Percentiles rank a stretch among this genome's conserved stretches.
Evolutionary conservation across 495 filamentous ascomycete species (phyloP).

Genomic region (Cudoniella acicularis): DNA sequence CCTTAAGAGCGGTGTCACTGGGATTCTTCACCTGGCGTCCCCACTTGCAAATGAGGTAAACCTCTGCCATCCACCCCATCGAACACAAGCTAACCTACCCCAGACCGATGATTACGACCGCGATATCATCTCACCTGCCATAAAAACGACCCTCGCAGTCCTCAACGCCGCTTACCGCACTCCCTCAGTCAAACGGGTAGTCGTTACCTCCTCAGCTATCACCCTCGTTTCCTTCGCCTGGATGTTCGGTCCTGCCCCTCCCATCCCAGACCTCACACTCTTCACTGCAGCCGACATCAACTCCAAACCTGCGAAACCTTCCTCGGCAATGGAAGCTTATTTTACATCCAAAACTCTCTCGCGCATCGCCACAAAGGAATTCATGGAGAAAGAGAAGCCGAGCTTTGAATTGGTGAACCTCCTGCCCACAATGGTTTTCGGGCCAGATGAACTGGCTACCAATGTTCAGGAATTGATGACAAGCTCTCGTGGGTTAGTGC

Average conservation of each 20-base stretch:
- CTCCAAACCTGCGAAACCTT: constrained; percentile 7
- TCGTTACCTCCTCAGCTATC: constrained; percentile 40
- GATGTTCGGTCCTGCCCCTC: constrained; percentile 27
- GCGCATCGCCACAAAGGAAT: constrained; percentile 40
- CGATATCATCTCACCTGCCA: constrained; percentile 33
- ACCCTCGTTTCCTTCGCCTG: constrained; percentile 29
- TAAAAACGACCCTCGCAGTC: constrained; percentile 34
- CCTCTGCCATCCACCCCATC: constrained; percentile 23
- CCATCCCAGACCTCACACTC: constrained; percentile 21
- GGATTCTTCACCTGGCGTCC: constrained; percentile 43
- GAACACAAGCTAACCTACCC: constrained; percentile 8
- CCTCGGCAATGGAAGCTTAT: constrained; percentile 23
- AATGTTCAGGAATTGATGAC: constrained; percentile 32
- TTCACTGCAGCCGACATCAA: constrained; percentile 22
- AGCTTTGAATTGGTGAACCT: constrained; percentile 44
- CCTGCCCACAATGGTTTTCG: constrained; percentile 41
- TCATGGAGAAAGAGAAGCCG: constrained; percentile 37
- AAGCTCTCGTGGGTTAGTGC: constrained; percentile 23
- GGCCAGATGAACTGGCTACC: constrained; percentile 38
- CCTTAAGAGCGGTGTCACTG: constrained; percentile 10
- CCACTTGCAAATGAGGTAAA: constrained; percentile 18
- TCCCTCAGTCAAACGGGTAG: constrained; percentile 35
- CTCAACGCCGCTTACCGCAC: constrained; percentile 35
- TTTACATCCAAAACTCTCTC: constrained; percentile 30
- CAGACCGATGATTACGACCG: constrained; percentile 20